Evolutionary conservation across 768 basidiomycete species (phyloP).

Genomic region (Grammothele lineata): DNA sequence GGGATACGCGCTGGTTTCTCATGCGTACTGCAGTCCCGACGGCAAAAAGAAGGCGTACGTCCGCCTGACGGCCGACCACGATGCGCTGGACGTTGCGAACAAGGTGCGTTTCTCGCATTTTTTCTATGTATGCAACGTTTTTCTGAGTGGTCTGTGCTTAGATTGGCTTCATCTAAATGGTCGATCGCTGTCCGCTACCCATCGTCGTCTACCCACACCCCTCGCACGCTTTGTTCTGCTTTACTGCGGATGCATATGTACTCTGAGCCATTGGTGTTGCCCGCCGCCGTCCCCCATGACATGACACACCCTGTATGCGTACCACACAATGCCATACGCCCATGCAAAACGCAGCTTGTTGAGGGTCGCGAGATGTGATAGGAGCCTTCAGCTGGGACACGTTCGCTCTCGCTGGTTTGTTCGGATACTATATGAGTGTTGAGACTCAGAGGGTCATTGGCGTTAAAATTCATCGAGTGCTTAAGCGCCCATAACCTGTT

Average conservation of each 20-base stretch:
- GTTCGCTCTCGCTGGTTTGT: too few relatives aligned
- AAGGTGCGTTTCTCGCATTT: slow-evolving; percentile 52
- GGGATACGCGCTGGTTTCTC: slow-evolving; percentile 98
- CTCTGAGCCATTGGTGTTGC: slow-evolving; percentile 15
- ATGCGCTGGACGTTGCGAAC: slow-evolving; percentile 96
- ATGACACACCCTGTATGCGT: slow-evolving; percentile 14
- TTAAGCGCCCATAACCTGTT: too few relatives aligned
- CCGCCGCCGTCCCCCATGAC: slow-evolving; percentile 11
- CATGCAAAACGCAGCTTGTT: slow-evolving; percentile 9
- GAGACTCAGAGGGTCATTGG: too few relatives aligned
- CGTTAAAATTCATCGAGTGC: too few relatives aligned
- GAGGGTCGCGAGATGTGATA: too few relatives aligned
- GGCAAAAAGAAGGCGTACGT: slow-evolving; percentile 99
- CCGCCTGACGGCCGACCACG: slow-evolving; percentile 90
- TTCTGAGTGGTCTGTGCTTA: slow-evolving; percentile 25
- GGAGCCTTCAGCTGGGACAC: too few relatives aligned
- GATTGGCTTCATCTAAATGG: slow-evolving; percentile 89
- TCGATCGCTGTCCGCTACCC: slow-evolving; percentile 1
- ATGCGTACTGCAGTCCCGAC: slow-evolving; percentile 77
- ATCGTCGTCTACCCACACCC: slow-evolving; percentile 10
- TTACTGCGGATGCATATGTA: slow-evolving; percentile 14
- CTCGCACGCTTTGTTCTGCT: slow-evolving; percentile 10
- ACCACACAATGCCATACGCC: slow-evolving; percentile 11
- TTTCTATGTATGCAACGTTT: not conserved
- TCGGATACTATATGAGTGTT: too few relatives aligned